phyloP scores from a whole-genome alignment of 179 eudicot species.

The Actinidia polygama region DNA sequence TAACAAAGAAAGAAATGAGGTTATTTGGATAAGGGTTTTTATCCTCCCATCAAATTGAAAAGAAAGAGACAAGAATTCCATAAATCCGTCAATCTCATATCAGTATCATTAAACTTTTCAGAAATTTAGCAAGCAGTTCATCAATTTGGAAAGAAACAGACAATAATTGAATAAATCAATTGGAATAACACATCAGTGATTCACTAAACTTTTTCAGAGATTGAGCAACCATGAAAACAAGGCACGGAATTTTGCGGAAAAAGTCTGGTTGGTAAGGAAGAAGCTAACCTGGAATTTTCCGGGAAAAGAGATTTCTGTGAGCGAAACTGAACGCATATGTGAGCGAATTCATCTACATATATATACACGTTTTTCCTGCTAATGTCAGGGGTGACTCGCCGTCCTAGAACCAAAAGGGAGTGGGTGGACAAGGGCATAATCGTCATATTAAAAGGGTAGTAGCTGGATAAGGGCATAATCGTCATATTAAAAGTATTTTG shows the following conservation, averaged over 20 bases:
- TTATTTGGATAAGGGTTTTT: too few species aligned
- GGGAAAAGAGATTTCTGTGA: background rate
- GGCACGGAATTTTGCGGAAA: background rate
- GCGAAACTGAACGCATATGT: background rate
- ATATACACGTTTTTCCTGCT: too few species aligned
- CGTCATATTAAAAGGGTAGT: background rate
- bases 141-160: background rate
- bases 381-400: too few species aligned
- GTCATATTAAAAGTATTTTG: too few species aligned
- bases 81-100: too few species aligned
- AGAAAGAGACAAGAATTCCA: too few species aligned
- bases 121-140: background rate
- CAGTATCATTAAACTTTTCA: too few species aligned
- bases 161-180: background rate
- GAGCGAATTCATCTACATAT: too few species aligned
- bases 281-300: constrained; percentile 7
- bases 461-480: background rate
- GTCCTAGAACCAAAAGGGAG: background rate
- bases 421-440: background rate
- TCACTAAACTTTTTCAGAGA: background rate
- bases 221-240: background rate
- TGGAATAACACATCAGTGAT: background rate
- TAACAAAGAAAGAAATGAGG: too few species aligned
- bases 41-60: too few species aligned
- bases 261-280: background rate